Percentiles rank a stretch among this genome's conserved stretches.
Evolutionary conservation across 176 grass and related monocot species (phyloP).

Genomic region (Guadua angustifolia): DNA sequence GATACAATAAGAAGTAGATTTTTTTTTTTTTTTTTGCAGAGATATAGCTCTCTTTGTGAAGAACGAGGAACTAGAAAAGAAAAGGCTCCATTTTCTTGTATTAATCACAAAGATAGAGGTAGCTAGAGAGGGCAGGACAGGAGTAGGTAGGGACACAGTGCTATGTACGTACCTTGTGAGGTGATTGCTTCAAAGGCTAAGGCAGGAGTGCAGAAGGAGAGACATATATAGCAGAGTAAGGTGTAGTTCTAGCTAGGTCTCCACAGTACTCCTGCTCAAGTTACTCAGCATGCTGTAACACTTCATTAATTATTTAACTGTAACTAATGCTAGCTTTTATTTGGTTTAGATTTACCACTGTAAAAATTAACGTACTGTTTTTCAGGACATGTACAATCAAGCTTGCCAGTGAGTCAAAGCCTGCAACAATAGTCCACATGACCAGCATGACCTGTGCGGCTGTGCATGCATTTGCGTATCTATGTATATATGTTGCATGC

Average conservation of each 20-base stretch:
- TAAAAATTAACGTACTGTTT: neutral
- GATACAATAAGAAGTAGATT: constrained; percentile 37
- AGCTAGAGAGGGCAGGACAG: constrained; percentile 6
- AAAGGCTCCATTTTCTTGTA: constrained; percentile 30
- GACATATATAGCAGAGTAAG: constrained; percentile 58
- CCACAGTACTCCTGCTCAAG: neutral
- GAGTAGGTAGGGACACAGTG: neutral
- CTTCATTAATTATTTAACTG: neutral
- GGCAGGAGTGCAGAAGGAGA: constrained; percentile 50
- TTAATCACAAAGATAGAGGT: constrained; percentile 37
- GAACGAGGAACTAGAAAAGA: constrained; percentile 32
- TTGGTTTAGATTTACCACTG: neutral
- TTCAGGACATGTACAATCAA: neutral
- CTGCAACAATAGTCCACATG: neutral
- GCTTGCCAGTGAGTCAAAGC: constrained; percentile 10
- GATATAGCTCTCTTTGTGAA: constrained; percentile 9
- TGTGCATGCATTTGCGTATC: neutral
- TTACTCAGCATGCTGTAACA: constrained; percentile 7
- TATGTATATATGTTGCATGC: neutral
- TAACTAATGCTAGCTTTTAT: neutral
- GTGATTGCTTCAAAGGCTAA: constrained; percentile 58
- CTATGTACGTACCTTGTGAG: constrained; percentile 49
- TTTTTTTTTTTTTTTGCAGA: constrained; percentile 15
- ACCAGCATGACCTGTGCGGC: constrained; percentile 2
- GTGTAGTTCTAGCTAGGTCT: constrained; percentile 24